Percentiles rank a stretch among this genome's conserved stretches.
Conservation (phyloP, 2,329 filamentous ascomycete species). For the Xylaria sp. region DNA sequence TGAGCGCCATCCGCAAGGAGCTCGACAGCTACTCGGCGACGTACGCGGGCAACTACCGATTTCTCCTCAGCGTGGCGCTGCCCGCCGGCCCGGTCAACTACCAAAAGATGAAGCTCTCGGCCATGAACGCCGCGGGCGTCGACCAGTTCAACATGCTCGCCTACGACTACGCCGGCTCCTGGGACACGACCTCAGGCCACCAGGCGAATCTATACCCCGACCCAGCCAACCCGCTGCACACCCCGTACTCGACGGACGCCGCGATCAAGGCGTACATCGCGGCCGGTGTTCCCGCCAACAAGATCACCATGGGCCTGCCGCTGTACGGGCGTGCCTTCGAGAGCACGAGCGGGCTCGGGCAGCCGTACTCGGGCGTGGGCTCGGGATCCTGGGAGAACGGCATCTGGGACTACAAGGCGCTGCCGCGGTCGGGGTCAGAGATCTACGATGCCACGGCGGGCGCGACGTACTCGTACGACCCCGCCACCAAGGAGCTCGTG, state of each 20-base stretch:
- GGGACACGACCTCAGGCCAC: slow-evolving; percentile 73
- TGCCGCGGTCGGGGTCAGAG: slow-evolving; percentile 71
- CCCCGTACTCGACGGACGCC: slow-evolving; percentile 75
- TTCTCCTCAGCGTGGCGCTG: slow-evolving; percentile 65
- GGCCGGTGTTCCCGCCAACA: slow-evolving; percentile 69
- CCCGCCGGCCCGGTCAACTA: slow-evolving; percentile 63
- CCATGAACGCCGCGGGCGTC: slow-evolving; percentile 58
- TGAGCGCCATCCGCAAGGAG: slow-evolving; percentile 58
- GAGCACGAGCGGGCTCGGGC: slow-evolving; percentile 71
- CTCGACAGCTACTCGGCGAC: slow-evolving; percentile 61
- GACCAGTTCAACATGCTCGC: slow-evolving; percentile 75
- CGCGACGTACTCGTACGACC: slow-evolving; percentile 79
- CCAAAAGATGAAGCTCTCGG: slow-evolving; percentile 57
- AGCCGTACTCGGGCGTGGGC: slow-evolving; percentile 71
- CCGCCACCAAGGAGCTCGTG: slow-evolving; percentile 69
- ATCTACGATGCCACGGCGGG: slow-evolving; percentile 66
- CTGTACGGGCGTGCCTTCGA: slow-evolving; percentile 81
- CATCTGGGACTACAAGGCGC: slow-evolving; percentile 83
- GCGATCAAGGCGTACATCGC: slow-evolving; percentile 74
- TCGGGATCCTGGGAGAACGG: slow-evolving; percentile 77
- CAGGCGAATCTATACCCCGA: slow-evolving; percentile 76
- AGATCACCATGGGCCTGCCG: slow-evolving; percentile 83
- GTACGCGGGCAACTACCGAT: slow-evolving; percentile 60
- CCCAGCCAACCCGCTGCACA: slow-evolving; percentile 63
- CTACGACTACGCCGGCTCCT: slow-evolving; percentile 79